A percentile compares a stretch with the other conserved stretches of the same genome.
phyloP scores from a whole-genome alignment of 108 stramenopile genomes.

The Nitzschia putrida region DNA sequence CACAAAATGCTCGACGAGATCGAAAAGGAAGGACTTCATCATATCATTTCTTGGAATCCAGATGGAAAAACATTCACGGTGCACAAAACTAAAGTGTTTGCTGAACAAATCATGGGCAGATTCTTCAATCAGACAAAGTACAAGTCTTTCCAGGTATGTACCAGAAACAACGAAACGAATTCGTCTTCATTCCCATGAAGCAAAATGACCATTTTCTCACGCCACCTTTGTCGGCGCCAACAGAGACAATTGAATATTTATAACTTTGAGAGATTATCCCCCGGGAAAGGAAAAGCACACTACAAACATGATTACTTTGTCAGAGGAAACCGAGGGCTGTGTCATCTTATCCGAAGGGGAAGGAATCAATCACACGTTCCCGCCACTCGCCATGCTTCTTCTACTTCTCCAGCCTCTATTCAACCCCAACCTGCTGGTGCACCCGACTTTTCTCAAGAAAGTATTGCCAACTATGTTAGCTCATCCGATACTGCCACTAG shows the following conservation, averaged over 20 bases:
- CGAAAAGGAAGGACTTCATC: slow-evolving; percentile 41
- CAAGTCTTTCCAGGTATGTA: slow-evolving; percentile 66
- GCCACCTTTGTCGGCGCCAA: not conserved
- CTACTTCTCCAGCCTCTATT: not conserved
- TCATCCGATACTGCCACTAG: not conserved
- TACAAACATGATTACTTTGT: slow-evolving; percentile 4
- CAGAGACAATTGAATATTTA: slow-evolving; percentile 18
- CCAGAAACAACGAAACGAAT: too few relatives aligned
- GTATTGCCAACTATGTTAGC: too few relatives aligned
- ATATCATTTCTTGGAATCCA: slow-evolving; percentile 63
- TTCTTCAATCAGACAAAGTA: slow-evolving; percentile 84
- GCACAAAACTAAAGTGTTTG: slow-evolving; percentile 73
- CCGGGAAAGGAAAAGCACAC: slow-evolving; percentile 1
- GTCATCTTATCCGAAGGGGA: not conserved
- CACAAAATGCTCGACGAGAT: slow-evolving; percentile 54
- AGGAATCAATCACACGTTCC: not conserved
- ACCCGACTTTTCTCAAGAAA: not conserved
- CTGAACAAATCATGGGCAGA: slow-evolving; percentile 66
- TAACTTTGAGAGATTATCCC: slow-evolving; percentile 2
- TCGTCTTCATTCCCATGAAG: not conserved
- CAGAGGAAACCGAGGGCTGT: not conserved
- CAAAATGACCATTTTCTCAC: not conserved
- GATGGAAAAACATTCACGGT: slow-evolving; percentile 68
- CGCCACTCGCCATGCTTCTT: not conserved
- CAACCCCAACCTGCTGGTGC: not conserved